These are phyloP conservation scores for Nematodospora valgi DNA, from an alignment of 805 yeast species.

Conservation along the genomic window DNA sequence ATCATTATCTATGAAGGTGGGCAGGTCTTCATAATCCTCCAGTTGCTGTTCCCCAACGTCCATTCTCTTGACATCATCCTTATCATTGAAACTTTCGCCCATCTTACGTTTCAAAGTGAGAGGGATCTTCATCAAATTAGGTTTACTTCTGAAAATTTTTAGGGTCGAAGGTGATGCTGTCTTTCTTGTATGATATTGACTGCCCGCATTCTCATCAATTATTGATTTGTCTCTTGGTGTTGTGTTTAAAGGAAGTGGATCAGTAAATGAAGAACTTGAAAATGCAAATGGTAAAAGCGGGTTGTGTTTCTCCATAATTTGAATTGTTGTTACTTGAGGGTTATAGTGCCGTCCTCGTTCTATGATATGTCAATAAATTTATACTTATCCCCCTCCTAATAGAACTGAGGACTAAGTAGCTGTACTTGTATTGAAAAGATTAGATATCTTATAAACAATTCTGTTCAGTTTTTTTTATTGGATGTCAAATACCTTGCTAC, in stretches of 20 bases:
- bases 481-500: too few species aligned
- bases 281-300: conserved; percentile 51
- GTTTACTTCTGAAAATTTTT: background rate
- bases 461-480: too few species aligned
- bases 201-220: conserved; percentile 43
- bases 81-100: conserved; percentile 43
- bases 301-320: conserved; percentile 27
- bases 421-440: too few species aligned
- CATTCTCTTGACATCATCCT: conserved; percentile 36
- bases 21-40: conserved; percentile 16
- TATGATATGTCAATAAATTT: too few species aligned
- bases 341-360: too few species aligned
- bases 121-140: conserved; percentile 7
- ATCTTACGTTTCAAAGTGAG: conserved; percentile 34
- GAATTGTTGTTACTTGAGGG: background rate
- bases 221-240: conserved; percentile 38
- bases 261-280: conserved; percentile 33
- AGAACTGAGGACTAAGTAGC: too few species aligned
- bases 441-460: too few species aligned
- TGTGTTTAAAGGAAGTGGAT: conserved; percentile 30
- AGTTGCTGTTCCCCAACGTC: conserved; percentile 17
- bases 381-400: too few species aligned
- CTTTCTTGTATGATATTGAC: conserved; percentile 40
- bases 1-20: conserved; percentile 17
- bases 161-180: conserved; percentile 7